These are phyloP conservation scores for Platanthera guangdongensis DNA, from an alignment of 106 monocot species.

Conservation along the genomic window DNA sequence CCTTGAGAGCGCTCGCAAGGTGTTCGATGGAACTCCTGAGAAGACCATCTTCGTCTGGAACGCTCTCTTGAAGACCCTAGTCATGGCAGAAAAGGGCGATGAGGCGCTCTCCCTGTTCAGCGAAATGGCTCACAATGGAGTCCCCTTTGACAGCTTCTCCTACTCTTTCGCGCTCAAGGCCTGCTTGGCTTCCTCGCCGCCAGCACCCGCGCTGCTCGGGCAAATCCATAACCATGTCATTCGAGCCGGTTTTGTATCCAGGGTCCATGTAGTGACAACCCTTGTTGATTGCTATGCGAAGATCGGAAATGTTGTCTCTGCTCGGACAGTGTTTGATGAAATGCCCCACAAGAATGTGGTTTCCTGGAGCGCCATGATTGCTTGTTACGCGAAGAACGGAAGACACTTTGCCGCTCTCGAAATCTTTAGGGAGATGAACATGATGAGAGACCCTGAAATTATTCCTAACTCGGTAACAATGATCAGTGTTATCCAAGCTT, in stretches of 20 bases:
- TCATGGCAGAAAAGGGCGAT: conserved; percentile 34
- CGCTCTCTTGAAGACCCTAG: conserved; percentile 51
- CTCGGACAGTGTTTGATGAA: conserved; percentile 48
- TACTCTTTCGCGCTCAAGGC: conserved; percentile 69
- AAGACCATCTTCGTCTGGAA: conserved; percentile 73
- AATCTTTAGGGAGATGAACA: conserved; percentile 64
- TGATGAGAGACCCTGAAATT: conserved; percentile 7
- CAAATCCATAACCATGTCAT: conserved; percentile 48
- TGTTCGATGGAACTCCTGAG: conserved; percentile 53
- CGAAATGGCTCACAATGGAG: conserved; percentile 36
- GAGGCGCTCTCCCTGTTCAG: conserved; percentile 37
- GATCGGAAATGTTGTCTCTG: conserved; percentile 31
- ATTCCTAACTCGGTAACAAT: conserved; percentile 72
- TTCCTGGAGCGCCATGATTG: conserved; percentile 86
- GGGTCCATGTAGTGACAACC: conserved; percentile 62
- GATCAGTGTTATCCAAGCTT: conserved; percentile 72
- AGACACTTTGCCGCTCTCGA: conserved; percentile 44
- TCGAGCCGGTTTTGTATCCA: conserved; percentile 26
- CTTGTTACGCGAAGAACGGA: conserved; percentile 64
- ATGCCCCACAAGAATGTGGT: conserved; percentile 60
- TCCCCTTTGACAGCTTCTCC: conserved; percentile 51
- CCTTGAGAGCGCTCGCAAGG: conserved; percentile 39
- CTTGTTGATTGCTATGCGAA: conserved; percentile 74
- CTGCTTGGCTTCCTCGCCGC: conserved; percentile 37
- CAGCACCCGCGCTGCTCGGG: conserved; percentile 7